Evolutionary conservation across 805 yeast species (phyloP), one percentile per base, ranked within the genome.

Genomic region (Hanseniaspora pseudoguilliermondii): DNA sequence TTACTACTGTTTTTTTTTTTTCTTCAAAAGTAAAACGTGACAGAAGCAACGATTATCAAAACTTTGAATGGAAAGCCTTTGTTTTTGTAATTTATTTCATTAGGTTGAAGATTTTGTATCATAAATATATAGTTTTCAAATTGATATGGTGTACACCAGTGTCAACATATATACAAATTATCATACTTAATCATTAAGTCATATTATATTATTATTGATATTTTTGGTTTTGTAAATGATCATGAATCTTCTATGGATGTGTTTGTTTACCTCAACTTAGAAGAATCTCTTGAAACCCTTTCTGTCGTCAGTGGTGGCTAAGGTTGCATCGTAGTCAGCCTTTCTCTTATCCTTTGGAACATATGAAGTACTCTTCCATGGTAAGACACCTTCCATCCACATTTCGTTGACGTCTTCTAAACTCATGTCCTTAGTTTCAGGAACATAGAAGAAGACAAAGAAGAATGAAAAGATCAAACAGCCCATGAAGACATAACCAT

Each of bases 331-430:
- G 58, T 66, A 66, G 25, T 61, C 66, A 18, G 60, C 59, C 15
- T 60, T 65, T 61, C 70, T 66, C 66, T 66, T 61, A 38, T 71
- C 59, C 41, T 80, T 73, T 61, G 84, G 83, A 54, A 72, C 73
- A 79, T 79, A 82, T 57, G 62, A 62, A 25, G 73, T 50, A 16
- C 83, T 80, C 56, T 68, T 65, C 77, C 78, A 75, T 51, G 78
- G 72, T 53, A 66, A 60, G 41, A 70, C 71, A 61, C 69, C 69
- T 55, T 71, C 69, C 23, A 75, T 66, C 63, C 73, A 76, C 74
- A 82, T 71, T 64, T 77, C 81, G 67, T 86, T 89, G 60, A 86
- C 86, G 70, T 86, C 89, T 71, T 86, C 95, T 66, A 87, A 76
- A 47, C 86, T 77, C 64, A 86, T 76, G 57, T 95, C 95, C 72